Percentiles rank a stretch among this genome's conserved stretches.
These are phyloP conservation scores for Pyrenochaeta sp. DNA, from an alignment of 2,329 filamentous ascomycete genomes.

Conservation along the genomic window DNA sequence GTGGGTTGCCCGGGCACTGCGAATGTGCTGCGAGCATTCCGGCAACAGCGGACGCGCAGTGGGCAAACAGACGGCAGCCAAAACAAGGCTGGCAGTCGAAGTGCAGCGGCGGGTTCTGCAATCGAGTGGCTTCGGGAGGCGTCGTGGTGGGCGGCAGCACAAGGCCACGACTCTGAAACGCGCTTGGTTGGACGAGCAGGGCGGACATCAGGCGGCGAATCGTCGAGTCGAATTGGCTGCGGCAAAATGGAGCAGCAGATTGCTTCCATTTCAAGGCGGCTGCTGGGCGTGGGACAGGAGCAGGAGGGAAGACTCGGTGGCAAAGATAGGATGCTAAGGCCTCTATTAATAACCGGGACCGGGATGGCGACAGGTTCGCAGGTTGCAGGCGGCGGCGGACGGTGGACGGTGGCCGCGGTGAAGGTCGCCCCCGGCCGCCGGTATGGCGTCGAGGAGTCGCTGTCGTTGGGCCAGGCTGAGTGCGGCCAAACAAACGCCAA, in stretches of 20 bases:
- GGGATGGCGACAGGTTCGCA: slow-evolving; percentile 6
- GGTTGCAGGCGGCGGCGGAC: background rate
- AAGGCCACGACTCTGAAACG: slow-evolving; percentile 17
- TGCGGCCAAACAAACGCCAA: background rate
- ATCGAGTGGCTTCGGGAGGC: slow-evolving; percentile 16
- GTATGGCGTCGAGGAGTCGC: slow-evolving; percentile 1
- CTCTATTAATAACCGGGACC: slow-evolving; percentile 14
- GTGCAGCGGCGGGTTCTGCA: too few species aligned
- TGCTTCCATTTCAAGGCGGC: slow-evolving; percentile 14
- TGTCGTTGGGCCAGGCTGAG: background rate
- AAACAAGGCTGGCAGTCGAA: too few species aligned
- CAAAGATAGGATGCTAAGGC: slow-evolving; percentile 3
- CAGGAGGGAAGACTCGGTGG: slow-evolving; percentile 3
- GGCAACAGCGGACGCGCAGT: background rate
- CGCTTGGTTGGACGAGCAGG: slow-evolving; percentile 22
- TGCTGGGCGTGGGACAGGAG: slow-evolving; percentile 11
- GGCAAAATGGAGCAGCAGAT: slow-evolving; percentile 14
- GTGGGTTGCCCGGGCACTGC: too few species aligned
- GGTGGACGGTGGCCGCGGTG: background rate
- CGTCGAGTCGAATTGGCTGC: slow-evolving; percentile 23
- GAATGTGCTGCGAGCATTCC: too few species aligned
- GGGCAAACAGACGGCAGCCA: background rate
- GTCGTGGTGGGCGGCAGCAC: slow-evolving; percentile 18
- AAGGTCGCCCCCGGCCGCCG: background rate
- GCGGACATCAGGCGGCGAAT: slow-evolving; percentile 17